Evolutionary conservation across 495 filamentous ascomycete species (phyloP).

Genomic region (Staphylotrichum tortipilum): DNA sequence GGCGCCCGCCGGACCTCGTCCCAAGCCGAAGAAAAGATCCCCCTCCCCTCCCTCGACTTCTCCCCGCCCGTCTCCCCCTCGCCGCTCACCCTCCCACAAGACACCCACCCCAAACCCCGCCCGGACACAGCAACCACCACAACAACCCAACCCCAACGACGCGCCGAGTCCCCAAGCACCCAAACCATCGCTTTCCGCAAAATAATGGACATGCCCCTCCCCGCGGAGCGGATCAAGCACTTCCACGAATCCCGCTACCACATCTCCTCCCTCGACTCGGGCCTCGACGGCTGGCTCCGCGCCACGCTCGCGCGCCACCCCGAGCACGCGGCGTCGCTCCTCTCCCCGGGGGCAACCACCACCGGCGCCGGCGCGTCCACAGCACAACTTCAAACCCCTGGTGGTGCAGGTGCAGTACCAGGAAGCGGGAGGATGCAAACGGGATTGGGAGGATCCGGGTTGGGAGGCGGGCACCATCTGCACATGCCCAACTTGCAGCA

Average conservation of each 20-base stretch:
- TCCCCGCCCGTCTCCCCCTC: conserved; percentile 21
- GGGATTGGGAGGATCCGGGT: neutral
- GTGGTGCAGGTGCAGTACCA: conserved; percentile 6
- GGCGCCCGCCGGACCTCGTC: conserved; percentile 19
- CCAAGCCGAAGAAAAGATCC: conserved; percentile 37
- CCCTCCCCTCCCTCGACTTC: conserved; percentile 23
- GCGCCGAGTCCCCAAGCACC: no score
- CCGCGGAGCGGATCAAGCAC: conserved; percentile 55
- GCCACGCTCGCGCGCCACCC: conserved; percentile 30
- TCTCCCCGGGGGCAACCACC: no score
- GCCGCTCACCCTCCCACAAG: no score
- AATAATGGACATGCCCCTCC: conserved; percentile 54
- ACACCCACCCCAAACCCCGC: no score
- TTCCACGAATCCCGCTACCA: conserved; percentile 62
- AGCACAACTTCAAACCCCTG: no score
- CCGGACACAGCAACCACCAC: no score
- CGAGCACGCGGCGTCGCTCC: conserved; percentile 36
- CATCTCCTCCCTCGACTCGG: conserved; percentile 63
- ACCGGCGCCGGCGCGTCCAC: no score
- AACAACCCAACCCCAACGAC: no score
- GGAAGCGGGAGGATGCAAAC: neutral
- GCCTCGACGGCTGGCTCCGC: conserved; percentile 64
- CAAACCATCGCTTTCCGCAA: conserved; percentile 56
- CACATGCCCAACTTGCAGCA: conserved; percentile 20
- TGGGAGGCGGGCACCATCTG: conserved; percentile 23